Percentiles rank a stretch among this genome's conserved stretches.
phyloP scores from a whole-genome alignment of 306 rosid species.

The Comarum palustre region DNA sequence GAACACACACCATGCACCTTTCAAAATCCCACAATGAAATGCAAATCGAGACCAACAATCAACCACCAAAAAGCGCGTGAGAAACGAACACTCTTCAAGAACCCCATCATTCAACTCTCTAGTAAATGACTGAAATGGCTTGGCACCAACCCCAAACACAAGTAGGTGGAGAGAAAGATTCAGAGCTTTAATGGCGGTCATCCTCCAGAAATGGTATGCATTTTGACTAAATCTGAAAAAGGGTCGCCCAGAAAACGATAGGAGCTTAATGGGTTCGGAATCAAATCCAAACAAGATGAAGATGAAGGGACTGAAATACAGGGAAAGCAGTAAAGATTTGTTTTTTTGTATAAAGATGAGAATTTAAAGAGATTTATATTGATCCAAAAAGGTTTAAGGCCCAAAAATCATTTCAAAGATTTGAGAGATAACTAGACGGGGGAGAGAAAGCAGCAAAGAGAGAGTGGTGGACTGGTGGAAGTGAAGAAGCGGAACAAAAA shows the following conservation, averaged over 20 bases:
- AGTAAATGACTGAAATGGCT: slow-evolving; percentile 27
- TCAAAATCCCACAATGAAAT: slow-evolving; percentile 34
- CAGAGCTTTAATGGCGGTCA: slow-evolving; percentile 27
- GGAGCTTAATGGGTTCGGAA: background rate
- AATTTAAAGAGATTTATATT: background rate
- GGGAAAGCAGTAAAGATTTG: slow-evolving; percentile 13
- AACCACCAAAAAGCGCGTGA: slow-evolving; percentile 31
- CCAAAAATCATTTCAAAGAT: slow-evolving; percentile 1
- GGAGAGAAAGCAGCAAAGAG: background rate
- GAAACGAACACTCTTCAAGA: slow-evolving; percentile 50
- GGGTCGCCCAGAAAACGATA: slow-evolving; percentile 17
- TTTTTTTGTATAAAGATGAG: background rate
- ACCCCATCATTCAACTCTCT: slow-evolving; percentile 35
- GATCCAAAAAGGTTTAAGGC: slow-evolving; percentile 12
- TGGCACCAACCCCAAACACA: slow-evolving; percentile 15
- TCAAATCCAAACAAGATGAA: background rate
- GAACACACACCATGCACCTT: slow-evolving; percentile 24
- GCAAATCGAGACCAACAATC: slow-evolving; percentile 28
- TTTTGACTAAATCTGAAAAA: slow-evolving; percentile 43
- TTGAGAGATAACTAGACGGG: slow-evolving; percentile 13
- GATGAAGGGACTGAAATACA: background rate
- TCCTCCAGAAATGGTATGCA: slow-evolving; percentile 29
- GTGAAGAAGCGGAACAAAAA: slow-evolving; percentile 28
- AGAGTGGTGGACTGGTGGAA: slow-evolving; percentile 32
- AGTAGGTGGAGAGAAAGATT: slow-evolving; percentile 24